Percentiles rank a stretch among this genome's conserved stretches.
Conservation (phyloP, 495 filamentous ascomycete species). For the Podospora australis region DNA sequence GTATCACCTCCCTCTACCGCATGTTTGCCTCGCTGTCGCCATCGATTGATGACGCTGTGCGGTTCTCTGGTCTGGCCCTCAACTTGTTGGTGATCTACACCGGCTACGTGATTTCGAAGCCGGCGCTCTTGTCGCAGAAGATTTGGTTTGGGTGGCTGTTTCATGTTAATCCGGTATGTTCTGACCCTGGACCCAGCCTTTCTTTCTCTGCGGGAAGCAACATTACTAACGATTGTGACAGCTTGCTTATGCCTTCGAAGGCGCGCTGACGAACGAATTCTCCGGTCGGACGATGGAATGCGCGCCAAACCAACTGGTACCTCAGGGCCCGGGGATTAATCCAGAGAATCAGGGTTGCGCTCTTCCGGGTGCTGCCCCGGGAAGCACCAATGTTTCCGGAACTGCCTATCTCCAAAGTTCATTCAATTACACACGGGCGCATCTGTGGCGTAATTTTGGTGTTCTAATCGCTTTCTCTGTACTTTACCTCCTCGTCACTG, state of each 20-base stretch:
- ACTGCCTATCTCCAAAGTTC: constrained; percentile 53
- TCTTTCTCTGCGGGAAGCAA: background rate
- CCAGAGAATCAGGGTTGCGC: constrained; percentile 55
- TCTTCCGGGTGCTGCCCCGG: constrained; percentile 46
- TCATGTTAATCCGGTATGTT: constrained; percentile 70
- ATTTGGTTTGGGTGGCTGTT: constrained; percentile 75
- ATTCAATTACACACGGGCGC: constrained; percentile 49
- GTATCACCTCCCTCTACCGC: constrained; percentile 60
- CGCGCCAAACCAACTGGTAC: constrained; percentile 47
- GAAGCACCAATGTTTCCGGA: constrained; percentile 50
- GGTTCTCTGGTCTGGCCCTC: constrained; percentile 49
- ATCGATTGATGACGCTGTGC: constrained; percentile 55
- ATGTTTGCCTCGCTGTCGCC: constrained; percentile 58
- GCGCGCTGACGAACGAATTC: constrained; percentile 63
- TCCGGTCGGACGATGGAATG: constrained; percentile 44
- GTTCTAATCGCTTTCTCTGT: constrained; percentile 64
- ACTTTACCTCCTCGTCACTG: constrained; percentile 62
- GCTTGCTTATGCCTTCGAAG: constrained; percentile 63
- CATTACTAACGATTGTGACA: background rate
- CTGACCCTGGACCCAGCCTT: no score
- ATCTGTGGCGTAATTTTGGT: constrained; percentile 79
- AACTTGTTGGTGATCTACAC: constrained; percentile 72
- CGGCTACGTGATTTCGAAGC: constrained; percentile 64
- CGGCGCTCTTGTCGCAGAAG: constrained; percentile 50
- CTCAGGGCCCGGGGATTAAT: constrained; percentile 49